Conservation (phyloP, 352 stramenopile species). For the Phytophthora palmivora region DNA sequence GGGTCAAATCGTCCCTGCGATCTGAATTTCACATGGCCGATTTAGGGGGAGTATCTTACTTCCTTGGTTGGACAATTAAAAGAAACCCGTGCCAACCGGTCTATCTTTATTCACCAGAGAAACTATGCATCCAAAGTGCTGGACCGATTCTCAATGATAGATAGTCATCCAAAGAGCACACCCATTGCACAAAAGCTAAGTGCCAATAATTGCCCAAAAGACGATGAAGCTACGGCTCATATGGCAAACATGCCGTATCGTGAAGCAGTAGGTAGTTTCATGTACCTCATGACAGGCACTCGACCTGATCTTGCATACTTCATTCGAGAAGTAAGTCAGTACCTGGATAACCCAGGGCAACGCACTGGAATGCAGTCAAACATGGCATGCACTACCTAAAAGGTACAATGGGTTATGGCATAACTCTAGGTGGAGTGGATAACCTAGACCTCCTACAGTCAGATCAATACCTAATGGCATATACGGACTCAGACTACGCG, state of each 20-base stretch:
- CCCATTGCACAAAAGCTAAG: neutral
- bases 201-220: neutral
- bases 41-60: slow-evolving; percentile 18
- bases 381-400: slow-evolving; percentile 9
- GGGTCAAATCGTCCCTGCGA: no score
- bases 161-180: no score
- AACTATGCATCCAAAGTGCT: no score
- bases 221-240: neutral
- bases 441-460: no score
- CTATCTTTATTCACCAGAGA: no score
- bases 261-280: slow-evolving; percentile 13
- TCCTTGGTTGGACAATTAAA: slow-evolving; percentile 10
- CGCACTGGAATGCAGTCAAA: slow-evolving; percentile 9
- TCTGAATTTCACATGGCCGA: slow-evolving; percentile 3
- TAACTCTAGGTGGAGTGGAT: no score
- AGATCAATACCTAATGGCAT: no score
- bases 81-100: neutral
- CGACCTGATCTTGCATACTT: slow-evolving; percentile 7
- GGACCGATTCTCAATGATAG: neutral
- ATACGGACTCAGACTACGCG: no score
- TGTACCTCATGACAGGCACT: slow-evolving; percentile 13
- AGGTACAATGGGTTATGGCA: no score
- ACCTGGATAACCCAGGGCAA: slow-evolving; percentile 1
- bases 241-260: neutral
- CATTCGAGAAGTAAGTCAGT: slow-evolving; percentile 13